Base-by-base conservation (phyloP, 2,329 filamentous ascomycete genomes). In the Pyrenochaeta sp. region DNA sequence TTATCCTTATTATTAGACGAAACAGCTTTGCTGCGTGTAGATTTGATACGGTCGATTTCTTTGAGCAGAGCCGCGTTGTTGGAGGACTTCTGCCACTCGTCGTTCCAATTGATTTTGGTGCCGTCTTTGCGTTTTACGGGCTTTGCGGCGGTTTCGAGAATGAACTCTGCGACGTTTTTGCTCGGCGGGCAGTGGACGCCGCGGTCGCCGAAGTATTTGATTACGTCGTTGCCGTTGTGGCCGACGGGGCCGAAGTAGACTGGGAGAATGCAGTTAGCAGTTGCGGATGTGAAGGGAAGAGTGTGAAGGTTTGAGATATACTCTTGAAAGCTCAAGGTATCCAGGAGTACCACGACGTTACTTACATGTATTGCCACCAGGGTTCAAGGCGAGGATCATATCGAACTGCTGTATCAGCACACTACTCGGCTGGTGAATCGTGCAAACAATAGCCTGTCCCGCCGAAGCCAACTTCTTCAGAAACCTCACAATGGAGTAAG, bases 211-310 rank as follows among this genome's bases (percentile, higher is more conserved):
- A 91, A 91, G 76, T 91, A 91, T 37, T 89, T 83, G 66, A 88
- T 84, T 1, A 91, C 86, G 13, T 84, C 83, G 3, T 82, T 78
- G 5, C 89, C 89, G 42, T 88, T 86, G n/a, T 88, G 81, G 53
- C 90, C 90, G 12, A 91, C 86, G 0, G 87, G 85, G 0, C 90
- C 90, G 56, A 91, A 92, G 76, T 92, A 92, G 75, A 90, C 42
- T 44, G 24, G 6, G 7, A 15, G 12, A n/a, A 27, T 24, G 10
- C 22, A 27, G 24, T 44, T 44, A 44, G 42, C 42, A 44, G 19
- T 1, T 15, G 42, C 15, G 15, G 13, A 27, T 15, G 7, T 44
- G 5, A 6, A 44, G 13, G 25, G 42, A 25, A 13, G 2, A 44
- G 13, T 28, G 22, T 2, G 10, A 27, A 12, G 12, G 4, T 28